phyloP scores from a whole-genome alignment of 768 basidiomycete genomes.

The Termitomyces sp. region DNA sequence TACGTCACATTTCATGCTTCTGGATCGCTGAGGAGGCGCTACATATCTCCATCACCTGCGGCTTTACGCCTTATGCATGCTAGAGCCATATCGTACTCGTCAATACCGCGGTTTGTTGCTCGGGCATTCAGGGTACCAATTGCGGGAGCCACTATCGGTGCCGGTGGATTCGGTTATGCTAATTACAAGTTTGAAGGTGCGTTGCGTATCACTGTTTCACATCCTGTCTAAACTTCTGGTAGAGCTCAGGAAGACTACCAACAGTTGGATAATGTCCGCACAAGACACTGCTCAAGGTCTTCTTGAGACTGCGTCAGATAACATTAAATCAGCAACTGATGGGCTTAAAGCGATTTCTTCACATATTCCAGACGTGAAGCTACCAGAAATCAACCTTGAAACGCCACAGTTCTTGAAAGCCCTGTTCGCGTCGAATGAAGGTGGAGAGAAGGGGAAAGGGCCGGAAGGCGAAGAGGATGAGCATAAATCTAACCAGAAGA shows the following conservation, averaged over 20 bases:
- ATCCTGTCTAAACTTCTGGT: slow-evolving; percentile 1
- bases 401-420: slow-evolving; percentile 71
- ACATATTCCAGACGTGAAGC: slow-evolving; percentile 57
- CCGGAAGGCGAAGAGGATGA: slow-evolving; percentile 29
- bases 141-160: slow-evolving; percentile 86
- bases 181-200: slow-evolving; percentile 96
- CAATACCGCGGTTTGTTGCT: slow-evolving; percentile 85
- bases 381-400: slow-evolving; percentile 42
- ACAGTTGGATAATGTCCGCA: slow-evolving; percentile 60
- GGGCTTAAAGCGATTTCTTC: slow-evolving; percentile 58
- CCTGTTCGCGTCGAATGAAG: slow-evolving; percentile 37
- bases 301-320: slow-evolving; percentile 65
- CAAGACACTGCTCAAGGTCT: slow-evolving; percentile 71
- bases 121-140: slow-evolving; percentile 87
- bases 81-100: slow-evolving; percentile 79
- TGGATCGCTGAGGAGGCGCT: slow-evolving; percentile 49
- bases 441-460: slow-evolving; percentile 28
- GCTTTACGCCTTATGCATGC: slow-evolving; percentile 64
- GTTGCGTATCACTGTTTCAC: slow-evolving; percentile 18
- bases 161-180: slow-evolving; percentile 89
- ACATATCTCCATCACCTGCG: slow-evolving; percentile 38
- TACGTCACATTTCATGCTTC: slow-evolving; percentile 55
- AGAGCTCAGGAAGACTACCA: slow-evolving; percentile 74
- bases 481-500: slow-evolving; percentile 33
- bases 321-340: slow-evolving; percentile 72